Evolutionary conservation across 495 filamentous ascomycete species (phyloP).

Genomic region (Lindgomyces ingoldianus): DNA sequence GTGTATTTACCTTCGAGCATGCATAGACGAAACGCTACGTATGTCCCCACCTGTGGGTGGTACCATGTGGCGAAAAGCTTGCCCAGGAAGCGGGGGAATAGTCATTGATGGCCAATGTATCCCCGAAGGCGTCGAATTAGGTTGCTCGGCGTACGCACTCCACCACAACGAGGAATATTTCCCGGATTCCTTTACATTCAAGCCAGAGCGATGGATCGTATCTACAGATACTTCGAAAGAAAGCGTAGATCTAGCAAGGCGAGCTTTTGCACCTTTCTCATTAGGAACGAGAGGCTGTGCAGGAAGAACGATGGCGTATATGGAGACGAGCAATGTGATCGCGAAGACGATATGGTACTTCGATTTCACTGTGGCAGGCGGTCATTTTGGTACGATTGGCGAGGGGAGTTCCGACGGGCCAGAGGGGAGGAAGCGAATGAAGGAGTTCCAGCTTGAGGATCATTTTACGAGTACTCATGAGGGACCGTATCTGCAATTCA

Average conservation of each 20-base stretch:
- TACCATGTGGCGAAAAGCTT: neutral
- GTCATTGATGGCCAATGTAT: conserved; percentile 33
- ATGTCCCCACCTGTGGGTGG: conserved; percentile 45
- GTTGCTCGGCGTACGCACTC: conserved; percentile 36
- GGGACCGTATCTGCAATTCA: conserved; percentile 21
- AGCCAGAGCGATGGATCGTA: conserved; percentile 39
- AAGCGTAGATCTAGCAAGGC: neutral
- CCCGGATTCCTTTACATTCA: conserved; percentile 33
- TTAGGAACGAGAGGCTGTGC: conserved; percentile 17
- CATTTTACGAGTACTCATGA: conserved; percentile 5
- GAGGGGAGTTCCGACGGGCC: neutral
- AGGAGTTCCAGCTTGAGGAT: conserved; percentile 21
- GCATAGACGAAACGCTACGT: conserved; percentile 52
- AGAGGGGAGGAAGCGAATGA: conserved; percentile 11
- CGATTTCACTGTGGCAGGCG: conserved; percentile 2
- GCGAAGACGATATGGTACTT: conserved; percentile 12
- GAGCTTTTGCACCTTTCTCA: conserved; percentile 20
- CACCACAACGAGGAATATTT: conserved; percentile 40
- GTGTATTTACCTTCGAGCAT: conserved; percentile 47
- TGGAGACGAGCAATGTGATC: conserved; percentile 10
- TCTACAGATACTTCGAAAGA: neutral
- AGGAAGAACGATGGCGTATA: conserved; percentile 10
- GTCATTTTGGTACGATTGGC: conserved; percentile 43
- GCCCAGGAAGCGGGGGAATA: conserved; percentile 10
- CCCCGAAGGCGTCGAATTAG: conserved; percentile 39